A percentile compares a stretch with the other conserved stretches of the same genome.
These are phyloP conservation scores for Ceratobasidium sp. DNA, from an alignment of 1,284 basidiomycete species.

Conservation along the genomic window DNA sequence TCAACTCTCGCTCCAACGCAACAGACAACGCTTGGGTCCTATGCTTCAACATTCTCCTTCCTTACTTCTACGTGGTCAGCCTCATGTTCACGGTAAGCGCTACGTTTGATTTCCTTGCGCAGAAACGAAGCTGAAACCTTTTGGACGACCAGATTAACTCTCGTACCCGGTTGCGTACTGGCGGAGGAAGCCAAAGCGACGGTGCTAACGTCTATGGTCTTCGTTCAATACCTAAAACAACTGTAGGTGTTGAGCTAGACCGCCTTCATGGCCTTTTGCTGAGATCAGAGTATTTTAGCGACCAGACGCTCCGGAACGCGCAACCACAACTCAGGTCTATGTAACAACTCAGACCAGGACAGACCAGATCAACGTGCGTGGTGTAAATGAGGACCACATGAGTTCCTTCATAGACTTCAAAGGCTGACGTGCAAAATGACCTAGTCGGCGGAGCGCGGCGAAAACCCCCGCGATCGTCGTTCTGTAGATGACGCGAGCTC, in stretches of 20 bases:
- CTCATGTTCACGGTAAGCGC: constrained; percentile 21
- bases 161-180: not conserved
- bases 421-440: not conserved
- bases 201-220: not conserved
- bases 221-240: constrained; percentile 3
- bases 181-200: constrained; percentile 3
- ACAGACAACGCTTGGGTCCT: not conserved
- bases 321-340: constrained; percentile 7
- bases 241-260: constrained; percentile 13
- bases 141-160: constrained; percentile 17
- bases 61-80: constrained; percentile 25
- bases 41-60: constrained; percentile 20
- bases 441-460: constrained; percentile 12
- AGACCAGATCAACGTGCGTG: constrained; percentile 12
- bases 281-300: too few relatives aligned
- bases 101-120: not conserved
- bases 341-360: not conserved
- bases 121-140: not conserved
- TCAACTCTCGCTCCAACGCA: constrained; percentile 5
- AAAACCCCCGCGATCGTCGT: not conserved
- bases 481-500: constrained; percentile 4
- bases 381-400: not conserved
- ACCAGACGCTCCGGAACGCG: not conserved
- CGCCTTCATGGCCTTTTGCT: too few relatives aligned
- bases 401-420: constrained; percentile 8